Evolutionary conservation across 306 rosid genomes (phyloP).

Genomic region (Leucaena leucocephala): DNA sequence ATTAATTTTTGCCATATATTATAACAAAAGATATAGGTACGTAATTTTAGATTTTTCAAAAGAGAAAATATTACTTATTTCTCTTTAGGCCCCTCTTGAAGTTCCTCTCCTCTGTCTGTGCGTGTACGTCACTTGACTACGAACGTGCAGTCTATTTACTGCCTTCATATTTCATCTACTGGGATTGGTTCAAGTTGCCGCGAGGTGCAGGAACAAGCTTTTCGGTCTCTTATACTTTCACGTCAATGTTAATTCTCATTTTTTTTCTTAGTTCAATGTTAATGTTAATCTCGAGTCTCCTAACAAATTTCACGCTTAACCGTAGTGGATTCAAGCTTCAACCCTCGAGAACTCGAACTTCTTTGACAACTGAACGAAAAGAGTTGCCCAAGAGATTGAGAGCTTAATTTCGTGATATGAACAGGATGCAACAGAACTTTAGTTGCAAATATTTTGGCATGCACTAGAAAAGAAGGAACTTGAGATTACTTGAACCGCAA

Average conservation of each 20-base stretch:
- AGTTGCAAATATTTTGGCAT: background rate
- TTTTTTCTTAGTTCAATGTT: background rate
- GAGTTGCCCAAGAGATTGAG: background rate
- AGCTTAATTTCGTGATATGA: background rate
- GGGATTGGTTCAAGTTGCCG: background rate
- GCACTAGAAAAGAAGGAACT: background rate
- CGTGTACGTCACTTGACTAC: background rate
- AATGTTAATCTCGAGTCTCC: background rate
- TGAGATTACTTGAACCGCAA: conserved; percentile 17
- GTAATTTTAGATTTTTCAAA: background rate
- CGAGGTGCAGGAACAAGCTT: background rate
- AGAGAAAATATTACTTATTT: background rate
- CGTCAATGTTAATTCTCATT: background rate
- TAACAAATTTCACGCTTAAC: background rate
- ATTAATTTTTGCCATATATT: background rate
- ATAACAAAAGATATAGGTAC: background rate
- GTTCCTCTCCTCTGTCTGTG: background rate
- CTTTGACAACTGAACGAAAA: background rate
- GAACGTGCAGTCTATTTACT: background rate
- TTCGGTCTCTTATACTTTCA: background rate
- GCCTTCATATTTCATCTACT: background rate
- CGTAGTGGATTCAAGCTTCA: background rate
- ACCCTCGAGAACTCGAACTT: background rate
- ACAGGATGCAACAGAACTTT: background rate
- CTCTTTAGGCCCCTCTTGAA: background rate